Conservation (phyloP, 257 asterid genomes). For the Fraxinus anomala region DNA sequence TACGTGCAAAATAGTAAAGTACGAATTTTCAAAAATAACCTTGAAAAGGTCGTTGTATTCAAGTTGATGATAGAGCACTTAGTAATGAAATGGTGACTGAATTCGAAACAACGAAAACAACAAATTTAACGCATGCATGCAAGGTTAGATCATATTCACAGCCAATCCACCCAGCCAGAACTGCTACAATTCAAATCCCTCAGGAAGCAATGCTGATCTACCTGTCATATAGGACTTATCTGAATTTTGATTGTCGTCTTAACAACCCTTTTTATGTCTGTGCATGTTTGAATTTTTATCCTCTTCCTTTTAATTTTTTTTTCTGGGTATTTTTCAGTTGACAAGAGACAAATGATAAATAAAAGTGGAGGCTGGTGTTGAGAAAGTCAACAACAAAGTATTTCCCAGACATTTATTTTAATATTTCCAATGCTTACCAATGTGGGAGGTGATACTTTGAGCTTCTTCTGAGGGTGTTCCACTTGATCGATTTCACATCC, state of each 20-base stretch:
- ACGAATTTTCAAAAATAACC: neutral
- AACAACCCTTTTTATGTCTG: neutral
- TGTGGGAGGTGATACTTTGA: slow-evolving; percentile 34
- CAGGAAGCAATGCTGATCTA: neutral
- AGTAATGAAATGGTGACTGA: too few species aligned
- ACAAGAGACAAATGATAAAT: neutral
- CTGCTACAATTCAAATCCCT: neutral
- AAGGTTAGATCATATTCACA: neutral
- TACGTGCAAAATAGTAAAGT: neutral
- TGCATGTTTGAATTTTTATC: too few species aligned
- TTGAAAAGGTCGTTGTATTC: neutral
- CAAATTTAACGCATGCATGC: neutral
- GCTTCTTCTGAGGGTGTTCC: slow-evolving; percentile 52
- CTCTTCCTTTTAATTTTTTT: neutral
- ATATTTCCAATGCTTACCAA: slow-evolving; percentile 41
- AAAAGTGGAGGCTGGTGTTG: neutral
- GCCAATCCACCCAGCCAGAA: neutral
- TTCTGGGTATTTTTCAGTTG: neutral
- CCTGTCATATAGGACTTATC: neutral
- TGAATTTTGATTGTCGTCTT: neutral
- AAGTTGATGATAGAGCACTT: neutral
- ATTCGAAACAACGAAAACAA: neutral
- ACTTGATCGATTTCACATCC: slow-evolving; percentile 29
- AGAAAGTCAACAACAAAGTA: neutral
- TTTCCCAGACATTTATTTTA: neutral